Evolutionary conservation across 257 asterid species (phyloP).

Genomic region (Nicotiana otophora): DNA sequence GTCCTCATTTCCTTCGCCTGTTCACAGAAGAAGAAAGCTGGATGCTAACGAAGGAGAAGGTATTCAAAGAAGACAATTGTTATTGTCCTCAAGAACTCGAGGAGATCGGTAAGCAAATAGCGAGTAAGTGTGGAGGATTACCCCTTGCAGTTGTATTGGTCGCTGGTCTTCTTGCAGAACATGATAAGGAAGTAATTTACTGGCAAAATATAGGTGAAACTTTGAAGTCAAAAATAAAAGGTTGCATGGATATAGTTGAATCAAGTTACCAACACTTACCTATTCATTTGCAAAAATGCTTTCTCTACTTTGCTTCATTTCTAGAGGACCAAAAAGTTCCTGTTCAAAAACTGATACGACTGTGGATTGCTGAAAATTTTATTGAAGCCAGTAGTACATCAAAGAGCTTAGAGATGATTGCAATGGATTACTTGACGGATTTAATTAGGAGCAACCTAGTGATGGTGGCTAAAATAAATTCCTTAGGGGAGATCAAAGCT

Average conservation of each 20-base stretch:
- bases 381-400: neutral
- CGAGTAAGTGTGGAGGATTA: neutral
- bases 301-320: conserved; percentile 6
- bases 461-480: neutral
- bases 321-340: neutral
- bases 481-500: neutral
- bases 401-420: neutral
- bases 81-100: neutral
- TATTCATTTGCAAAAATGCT: neutral
- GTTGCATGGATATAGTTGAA: neutral
- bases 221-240: neutral
- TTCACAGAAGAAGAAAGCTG: neutral
- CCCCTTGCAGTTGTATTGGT: neutral
- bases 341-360: neutral
- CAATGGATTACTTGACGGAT: neutral
- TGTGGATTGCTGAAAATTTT: conserved; percentile 3
- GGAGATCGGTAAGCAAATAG: neutral
- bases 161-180: neutral
- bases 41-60: neutral
- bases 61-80: neutral
- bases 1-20: neutral
- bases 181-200: neutral
- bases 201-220: neutral
- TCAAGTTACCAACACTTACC: neutral
- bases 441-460: neutral